A percentile compares a stretch with the other conserved stretches of the same genome.
phyloP scores from a whole-genome alignment of 306 rosid genomes.

The Cicer judaicum region DNA sequence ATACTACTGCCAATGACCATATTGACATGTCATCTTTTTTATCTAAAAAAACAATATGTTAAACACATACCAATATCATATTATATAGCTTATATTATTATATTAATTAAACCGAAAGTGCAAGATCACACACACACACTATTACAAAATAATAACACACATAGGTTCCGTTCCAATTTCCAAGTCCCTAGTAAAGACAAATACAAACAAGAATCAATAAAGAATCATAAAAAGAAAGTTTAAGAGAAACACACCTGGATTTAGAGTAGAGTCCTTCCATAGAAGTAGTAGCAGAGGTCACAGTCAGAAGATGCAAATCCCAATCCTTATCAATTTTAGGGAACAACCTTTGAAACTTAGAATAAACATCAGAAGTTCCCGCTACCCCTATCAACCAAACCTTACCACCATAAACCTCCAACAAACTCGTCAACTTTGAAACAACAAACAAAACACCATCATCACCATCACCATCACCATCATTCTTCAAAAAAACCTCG shows the following conservation, averaged over 20 bases:
- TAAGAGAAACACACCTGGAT: slow-evolving; percentile 68
- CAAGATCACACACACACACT: neutral
- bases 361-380: slow-evolving; percentile 54
- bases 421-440: slow-evolving; percentile 57
- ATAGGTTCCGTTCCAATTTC: neutral
- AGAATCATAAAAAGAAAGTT: slow-evolving; percentile 8
- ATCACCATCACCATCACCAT: slow-evolving; percentile 8
- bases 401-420: slow-evolving; percentile 60
- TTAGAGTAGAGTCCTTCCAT: slow-evolving; percentile 62
- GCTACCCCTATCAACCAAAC: slow-evolving; percentile 80
- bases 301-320: slow-evolving; percentile 80
- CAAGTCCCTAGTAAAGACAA: slow-evolving; percentile 31
- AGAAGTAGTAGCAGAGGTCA: slow-evolving; percentile 66
- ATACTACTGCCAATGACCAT: slow-evolving; percentile 30
- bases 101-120: slow-evolving; percentile 22
- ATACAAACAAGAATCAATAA: slow-evolving; percentile 32
- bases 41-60: neutral
- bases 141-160: slow-evolving; percentile 9
- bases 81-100: neutral
- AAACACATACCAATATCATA: slow-evolving; percentile 26
- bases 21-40: slow-evolving; percentile 22
- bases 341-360: slow-evolving; percentile 61
- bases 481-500: slow-evolving; percentile 47
- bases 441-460: slow-evolving; percentile 64
- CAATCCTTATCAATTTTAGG: slow-evolving; percentile 69